Evolutionary conservation across 768 basidiomycete genomes (phyloP).

Genomic region (Pleurotus tuoliensis): DNA sequence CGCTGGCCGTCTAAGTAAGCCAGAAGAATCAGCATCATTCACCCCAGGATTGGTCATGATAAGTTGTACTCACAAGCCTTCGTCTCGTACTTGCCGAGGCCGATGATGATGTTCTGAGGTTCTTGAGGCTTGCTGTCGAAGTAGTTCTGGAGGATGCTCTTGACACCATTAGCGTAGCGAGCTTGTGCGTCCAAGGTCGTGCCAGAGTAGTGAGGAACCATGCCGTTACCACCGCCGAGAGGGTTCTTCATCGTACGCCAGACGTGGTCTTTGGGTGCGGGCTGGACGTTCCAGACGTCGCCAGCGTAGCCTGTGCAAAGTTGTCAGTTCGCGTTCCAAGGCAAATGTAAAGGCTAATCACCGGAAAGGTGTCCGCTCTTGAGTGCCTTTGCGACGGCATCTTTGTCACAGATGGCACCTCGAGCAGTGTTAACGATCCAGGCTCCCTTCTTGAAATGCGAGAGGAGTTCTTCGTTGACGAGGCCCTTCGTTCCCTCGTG

Average conservation of each 20-base stretch:
- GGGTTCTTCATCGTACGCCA: slow-evolving; percentile 84
- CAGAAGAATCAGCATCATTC: slow-evolving; percentile 1
- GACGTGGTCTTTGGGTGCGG: slow-evolving; percentile 80
- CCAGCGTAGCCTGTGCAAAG: neutral
- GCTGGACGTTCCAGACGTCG: slow-evolving; percentile 88
- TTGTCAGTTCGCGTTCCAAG: neutral
- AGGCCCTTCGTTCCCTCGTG: slow-evolving; percentile 82
- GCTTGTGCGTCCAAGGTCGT: slow-evolving; percentile 88
- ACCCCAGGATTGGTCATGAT: neutral
- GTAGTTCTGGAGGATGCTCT: slow-evolving; percentile 71
- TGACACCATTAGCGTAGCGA: slow-evolving; percentile 75
- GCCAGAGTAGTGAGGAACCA: slow-evolving; percentile 85
- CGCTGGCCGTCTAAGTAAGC: slow-evolving; percentile 45
- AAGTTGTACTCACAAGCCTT: slow-evolving; percentile 35
- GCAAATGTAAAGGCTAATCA: slow-evolving; percentile 7
- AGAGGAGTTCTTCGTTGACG: slow-evolving; percentile 76
- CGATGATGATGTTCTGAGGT: slow-evolving; percentile 78
- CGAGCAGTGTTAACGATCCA: slow-evolving; percentile 94
- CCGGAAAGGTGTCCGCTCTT: slow-evolving; percentile 67
- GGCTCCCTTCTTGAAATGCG: slow-evolving; percentile 87
- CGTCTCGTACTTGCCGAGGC: slow-evolving; percentile 52
- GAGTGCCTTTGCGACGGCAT: slow-evolving; percentile 74
- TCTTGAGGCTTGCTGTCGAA: slow-evolving; percentile 62
- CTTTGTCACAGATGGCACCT: slow-evolving; percentile 85
- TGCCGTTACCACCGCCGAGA: slow-evolving; percentile 82